phyloP scores from a whole-genome alignment of 2,329 filamentous ascomycete genomes.

The Cladophialophora carrionii region DNA sequence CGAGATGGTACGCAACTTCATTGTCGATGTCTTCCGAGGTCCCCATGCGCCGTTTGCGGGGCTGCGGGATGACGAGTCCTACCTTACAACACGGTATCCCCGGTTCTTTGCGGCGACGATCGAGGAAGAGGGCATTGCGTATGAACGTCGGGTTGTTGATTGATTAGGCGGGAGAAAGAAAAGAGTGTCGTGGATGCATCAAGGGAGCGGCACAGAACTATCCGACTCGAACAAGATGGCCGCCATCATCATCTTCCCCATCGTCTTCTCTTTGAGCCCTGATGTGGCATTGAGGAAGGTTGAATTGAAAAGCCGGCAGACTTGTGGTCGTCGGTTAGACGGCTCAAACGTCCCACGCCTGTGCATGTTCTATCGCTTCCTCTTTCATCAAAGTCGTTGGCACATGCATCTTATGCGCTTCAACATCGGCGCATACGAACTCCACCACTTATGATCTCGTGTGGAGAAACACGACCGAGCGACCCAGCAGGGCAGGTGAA shows the following conservation, averaged over 20 bases:
- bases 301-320: neutral
- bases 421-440: neutral
- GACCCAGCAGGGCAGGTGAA: neutral
- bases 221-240: neutral
- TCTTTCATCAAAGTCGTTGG: neutral
- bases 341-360: neutral
- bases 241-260: neutral
- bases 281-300: neutral
- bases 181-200: neutral
- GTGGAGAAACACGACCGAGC: neutral
- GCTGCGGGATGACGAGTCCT: neutral
- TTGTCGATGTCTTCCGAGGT: neutral
- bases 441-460: neutral
- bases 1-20: constrained; percentile 4
- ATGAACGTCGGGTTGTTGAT: neutral
- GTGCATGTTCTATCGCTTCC: neutral
- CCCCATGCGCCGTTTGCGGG: neutral
- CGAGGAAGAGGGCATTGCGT: neutral
- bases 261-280: neutral
- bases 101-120: constrained; percentile 6
- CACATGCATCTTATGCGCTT: neutral
- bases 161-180: neutral
- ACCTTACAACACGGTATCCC: neutral
- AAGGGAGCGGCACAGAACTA: neutral
- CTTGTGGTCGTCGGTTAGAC: neutral